Percentiles rank a stretch among this genome's conserved stretches.
Evolutionary conservation across 2,329 filamentous ascomycete species (phyloP).

Genomic region (Raffaelea arxii): DNA sequence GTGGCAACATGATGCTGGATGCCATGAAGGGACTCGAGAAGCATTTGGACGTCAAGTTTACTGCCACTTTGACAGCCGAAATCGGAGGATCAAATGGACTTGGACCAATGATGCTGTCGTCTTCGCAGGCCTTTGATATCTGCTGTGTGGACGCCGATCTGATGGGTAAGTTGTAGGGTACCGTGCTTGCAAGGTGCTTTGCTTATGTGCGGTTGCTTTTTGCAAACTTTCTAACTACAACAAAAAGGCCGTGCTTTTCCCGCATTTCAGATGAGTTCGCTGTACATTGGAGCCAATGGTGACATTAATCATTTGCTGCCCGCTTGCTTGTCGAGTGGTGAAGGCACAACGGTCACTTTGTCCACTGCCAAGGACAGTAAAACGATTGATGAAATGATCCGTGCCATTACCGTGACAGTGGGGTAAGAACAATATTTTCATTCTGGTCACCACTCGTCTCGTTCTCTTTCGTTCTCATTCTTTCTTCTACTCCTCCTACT

Average conservation of each 20-base stretch:
- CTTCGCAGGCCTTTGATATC: slow-evolving; percentile 23
- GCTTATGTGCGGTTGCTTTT: not conserved
- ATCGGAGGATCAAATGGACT: slow-evolving; percentile 47
- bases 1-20: slow-evolving; percentile 27
- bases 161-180: slow-evolving; percentile 29
- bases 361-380: slow-evolving; percentile 20
- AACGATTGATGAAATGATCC: slow-evolving; percentile 30
- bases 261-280: slow-evolving; percentile 11
- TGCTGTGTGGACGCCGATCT: slow-evolving; percentile 26
- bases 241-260: slow-evolving; percentile 18
- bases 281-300: slow-evolving; percentile 7
- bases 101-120: slow-evolving; percentile 26
- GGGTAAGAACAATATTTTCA: too few species aligned
- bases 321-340: slow-evolving; percentile 27
- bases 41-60: slow-evolving; percentile 19
- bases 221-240: not conserved
- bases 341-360: slow-evolving; percentile 8
- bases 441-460: too few species aligned
- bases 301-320: slow-evolving; percentile 10
- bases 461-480: too few species aligned
- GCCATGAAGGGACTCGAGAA: slow-evolving; percentile 27
- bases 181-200: too few species aligned
- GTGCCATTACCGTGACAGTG: slow-evolving; percentile 26
- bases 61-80: slow-evolving; percentile 35
- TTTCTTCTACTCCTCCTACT: too few species aligned